These are phyloP conservation scores for Kondoa subrosea DNA, from an alignment of 768 basidiomycete genomes.

Conservation along the genomic window DNA sequence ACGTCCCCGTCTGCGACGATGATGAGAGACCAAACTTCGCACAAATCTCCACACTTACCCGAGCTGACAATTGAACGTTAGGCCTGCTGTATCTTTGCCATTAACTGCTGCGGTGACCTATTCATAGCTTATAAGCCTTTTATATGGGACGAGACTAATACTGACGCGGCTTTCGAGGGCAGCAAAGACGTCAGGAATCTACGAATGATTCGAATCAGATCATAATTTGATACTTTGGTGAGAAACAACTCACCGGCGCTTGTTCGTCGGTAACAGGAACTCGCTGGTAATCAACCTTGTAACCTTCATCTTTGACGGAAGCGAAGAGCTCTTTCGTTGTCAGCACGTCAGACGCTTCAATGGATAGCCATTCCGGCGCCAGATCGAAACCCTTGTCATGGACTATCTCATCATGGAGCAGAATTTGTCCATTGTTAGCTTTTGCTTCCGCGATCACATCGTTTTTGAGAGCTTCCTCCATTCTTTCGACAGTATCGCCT, in stretches of 20 bases:
- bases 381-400: conserved; percentile 81
- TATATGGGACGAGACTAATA: conserved; percentile 38
- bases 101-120: conserved; percentile 26
- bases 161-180: conserved; percentile 60
- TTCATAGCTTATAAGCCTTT: no score
- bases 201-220: conserved; percentile 86
- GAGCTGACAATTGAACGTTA: conserved; percentile 97
- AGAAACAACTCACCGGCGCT: conserved; percentile 38
- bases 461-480: conserved; percentile 72
- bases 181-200: conserved; percentile 61
- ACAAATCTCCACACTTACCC: conserved; percentile 41
- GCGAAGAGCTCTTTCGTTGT: conserved; percentile 42
- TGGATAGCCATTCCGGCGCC: conserved; percentile 74
- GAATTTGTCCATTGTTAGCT: conserved; percentile 50
- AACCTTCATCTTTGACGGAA: conserved; percentile 44
- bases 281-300: conserved; percentile 40
- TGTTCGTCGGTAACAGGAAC: conserved; percentile 14
- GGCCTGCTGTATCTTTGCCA: conserved; percentile 46
- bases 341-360: conserved; percentile 54
- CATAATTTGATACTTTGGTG: conserved; percentile 41
- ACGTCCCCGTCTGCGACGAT: conserved; percentile 33
- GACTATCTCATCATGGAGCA: conserved; percentile 91
- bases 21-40: background rate
- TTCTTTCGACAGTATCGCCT: conserved; percentile 70
- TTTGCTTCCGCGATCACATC: conserved; percentile 65